phyloP scores from a whole-genome alignment of 352 stramenopile species.

The Globisporangium middletonii region DNA sequence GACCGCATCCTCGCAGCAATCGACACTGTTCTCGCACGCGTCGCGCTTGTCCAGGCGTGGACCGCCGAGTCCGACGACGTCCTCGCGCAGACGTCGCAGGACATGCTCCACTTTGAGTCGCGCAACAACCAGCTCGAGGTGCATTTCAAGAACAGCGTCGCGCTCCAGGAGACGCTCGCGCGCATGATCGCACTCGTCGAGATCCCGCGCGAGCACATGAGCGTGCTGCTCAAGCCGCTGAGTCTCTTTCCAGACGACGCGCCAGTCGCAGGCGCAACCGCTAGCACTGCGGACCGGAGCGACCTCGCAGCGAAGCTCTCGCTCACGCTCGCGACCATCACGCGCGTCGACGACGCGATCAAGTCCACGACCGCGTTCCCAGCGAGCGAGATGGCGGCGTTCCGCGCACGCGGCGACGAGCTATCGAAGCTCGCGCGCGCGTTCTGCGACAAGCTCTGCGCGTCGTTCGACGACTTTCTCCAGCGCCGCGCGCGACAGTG shows the following conservation, averaged over 20 bases:
- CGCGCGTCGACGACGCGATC: slow-evolving; percentile 42
- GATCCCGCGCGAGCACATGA: slow-evolving; percentile 49
- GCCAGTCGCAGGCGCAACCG: too few species aligned
- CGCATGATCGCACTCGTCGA: slow-evolving; percentile 44
- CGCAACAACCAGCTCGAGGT: slow-evolving; percentile 79
- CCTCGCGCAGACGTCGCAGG: slow-evolving; percentile 50
- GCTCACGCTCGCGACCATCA: slow-evolving; percentile 34
- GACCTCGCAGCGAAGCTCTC: slow-evolving; percentile 28
- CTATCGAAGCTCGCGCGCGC: slow-evolving; percentile 30
- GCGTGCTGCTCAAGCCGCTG: slow-evolving; percentile 39
- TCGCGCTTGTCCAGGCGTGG: slow-evolving; percentile 44
- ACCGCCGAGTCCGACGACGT: slow-evolving; percentile 55
- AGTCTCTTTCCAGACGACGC: slow-evolving; percentile 29
- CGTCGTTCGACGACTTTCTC: slow-evolving; percentile 49
- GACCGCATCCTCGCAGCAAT: slow-evolving; percentile 58
- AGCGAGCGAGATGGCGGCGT: slow-evolving; percentile 58
- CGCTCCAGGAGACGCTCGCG: slow-evolving; percentile 48
- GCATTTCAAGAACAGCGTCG: slow-evolving; percentile 75
- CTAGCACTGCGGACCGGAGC: neutral
- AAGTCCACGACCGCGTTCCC: slow-evolving; percentile 51
- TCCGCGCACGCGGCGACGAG: slow-evolving; percentile 50
- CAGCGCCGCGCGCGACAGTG: slow-evolving; percentile 41
- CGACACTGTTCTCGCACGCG: slow-evolving; percentile 36
- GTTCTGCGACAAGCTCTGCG: slow-evolving; percentile 53
- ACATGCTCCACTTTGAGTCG: slow-evolving; percentile 73